These are phyloP conservation scores for Tuber borchii DNA, from an alignment of 495 filamentous ascomycete species.

Conservation along the genomic window DNA sequence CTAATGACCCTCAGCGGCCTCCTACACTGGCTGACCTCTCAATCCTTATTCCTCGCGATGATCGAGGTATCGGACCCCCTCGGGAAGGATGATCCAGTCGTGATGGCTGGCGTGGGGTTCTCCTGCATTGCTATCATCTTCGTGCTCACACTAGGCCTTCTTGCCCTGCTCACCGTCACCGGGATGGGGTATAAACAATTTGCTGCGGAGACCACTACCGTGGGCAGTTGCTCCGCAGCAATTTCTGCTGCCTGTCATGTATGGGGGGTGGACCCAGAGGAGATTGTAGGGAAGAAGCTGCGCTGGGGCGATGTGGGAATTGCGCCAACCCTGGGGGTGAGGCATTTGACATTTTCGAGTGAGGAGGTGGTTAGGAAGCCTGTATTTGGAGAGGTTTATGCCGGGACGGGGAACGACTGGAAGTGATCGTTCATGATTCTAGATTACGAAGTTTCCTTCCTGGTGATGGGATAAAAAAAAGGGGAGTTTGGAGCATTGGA, in stretches of 20 bases:
- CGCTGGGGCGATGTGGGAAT: slow-evolving; percentile 11
- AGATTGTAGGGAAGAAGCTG: neutral
- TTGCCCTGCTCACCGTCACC: neutral
- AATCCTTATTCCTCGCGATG: slow-evolving; percentile 40
- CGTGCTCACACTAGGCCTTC: neutral
- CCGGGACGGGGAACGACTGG: neutral
- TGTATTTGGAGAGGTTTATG: neutral
- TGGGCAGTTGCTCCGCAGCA: slow-evolving; percentile 4
- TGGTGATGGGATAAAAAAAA: neutral
- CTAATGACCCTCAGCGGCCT: too few relatives aligned
- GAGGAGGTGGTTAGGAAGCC: neutral
- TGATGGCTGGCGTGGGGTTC: neutral
- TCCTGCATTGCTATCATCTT: slow-evolving; percentile 13
- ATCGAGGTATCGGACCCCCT: slow-evolving; percentile 44
- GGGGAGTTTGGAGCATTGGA: neutral
- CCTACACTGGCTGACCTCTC: too few relatives aligned
- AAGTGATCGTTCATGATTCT: neutral
- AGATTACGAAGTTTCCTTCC: neutral
- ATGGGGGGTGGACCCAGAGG: neutral
- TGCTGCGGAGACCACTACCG: neutral
- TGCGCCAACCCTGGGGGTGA: neutral
- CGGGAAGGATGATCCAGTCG: neutral
- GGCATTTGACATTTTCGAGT: slow-evolving; percentile 7
- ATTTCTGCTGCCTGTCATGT: slow-evolving; percentile 21
- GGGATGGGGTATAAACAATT: slow-evolving; percentile 3